phyloP scores from a whole-genome alignment of 768 basidiomycete genomes.

The Lactifluus echinatus region DNA sequence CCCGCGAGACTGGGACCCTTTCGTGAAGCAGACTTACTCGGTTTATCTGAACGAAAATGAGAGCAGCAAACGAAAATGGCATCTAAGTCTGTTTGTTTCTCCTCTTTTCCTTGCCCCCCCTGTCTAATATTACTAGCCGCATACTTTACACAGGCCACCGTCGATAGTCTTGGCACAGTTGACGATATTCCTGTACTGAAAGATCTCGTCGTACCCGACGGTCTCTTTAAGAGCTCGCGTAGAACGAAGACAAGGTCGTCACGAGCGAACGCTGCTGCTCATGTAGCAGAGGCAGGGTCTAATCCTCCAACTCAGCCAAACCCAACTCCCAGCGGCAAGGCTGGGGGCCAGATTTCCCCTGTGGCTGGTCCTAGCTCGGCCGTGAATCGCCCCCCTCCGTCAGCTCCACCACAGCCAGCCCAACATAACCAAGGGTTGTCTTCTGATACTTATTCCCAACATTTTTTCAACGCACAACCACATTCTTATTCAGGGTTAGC shows the following conservation, averaged over 20 bases:
- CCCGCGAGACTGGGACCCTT: slow-evolving; percentile 33
- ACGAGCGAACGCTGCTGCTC: slow-evolving; percentile 41
- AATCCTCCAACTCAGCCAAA: neutral
- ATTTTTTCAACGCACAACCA: slow-evolving; percentile 1
- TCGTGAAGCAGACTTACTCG: slow-evolving; percentile 50
- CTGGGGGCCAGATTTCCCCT: neutral
- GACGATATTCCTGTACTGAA: slow-evolving; percentile 61
- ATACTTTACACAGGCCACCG: slow-evolving; percentile 72
- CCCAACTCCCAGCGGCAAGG: neutral
- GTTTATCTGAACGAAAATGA: slow-evolving; percentile 25
- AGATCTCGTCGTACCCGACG: slow-evolving; percentile 60
- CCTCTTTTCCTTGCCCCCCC: neutral
- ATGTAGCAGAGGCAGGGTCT: slow-evolving; percentile 29
- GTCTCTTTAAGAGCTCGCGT: slow-evolving; percentile 73
- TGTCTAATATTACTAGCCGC: slow-evolving; percentile 43
- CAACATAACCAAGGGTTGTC: slow-evolving; percentile 1
- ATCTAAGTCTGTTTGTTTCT: slow-evolving; percentile 35
- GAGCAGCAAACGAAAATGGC: slow-evolving; percentile 33
- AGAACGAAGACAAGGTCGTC: slow-evolving; percentile 43
- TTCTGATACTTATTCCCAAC: slow-evolving; percentile 2
- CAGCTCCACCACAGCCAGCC: neutral
- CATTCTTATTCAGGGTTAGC: slow-evolving; percentile 1
- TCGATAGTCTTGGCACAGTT: slow-evolving; percentile 63
- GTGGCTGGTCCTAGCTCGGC: slow-evolving; percentile 10
- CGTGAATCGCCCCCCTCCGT: neutral